These are phyloP conservation scores for Russula sp. DNA, from an alignment of 768 basidiomycete genomes.

Conservation along the genomic window DNA sequence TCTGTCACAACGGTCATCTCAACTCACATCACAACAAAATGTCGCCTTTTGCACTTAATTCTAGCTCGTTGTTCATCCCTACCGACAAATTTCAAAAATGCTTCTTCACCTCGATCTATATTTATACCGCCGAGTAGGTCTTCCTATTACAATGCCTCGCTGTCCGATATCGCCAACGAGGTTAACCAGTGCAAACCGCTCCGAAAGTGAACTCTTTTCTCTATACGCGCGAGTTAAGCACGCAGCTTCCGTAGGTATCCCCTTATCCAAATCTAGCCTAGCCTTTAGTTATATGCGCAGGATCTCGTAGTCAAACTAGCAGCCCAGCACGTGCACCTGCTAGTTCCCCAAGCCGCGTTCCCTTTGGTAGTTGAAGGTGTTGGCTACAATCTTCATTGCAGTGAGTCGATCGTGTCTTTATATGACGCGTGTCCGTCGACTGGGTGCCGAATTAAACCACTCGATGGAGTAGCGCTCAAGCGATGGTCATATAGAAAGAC, in stretches of 20 bases:
- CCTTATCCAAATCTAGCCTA: neutral
- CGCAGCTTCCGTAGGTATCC: neutral
- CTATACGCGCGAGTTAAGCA: neutral
- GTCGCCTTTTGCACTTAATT: too few relatives aligned
- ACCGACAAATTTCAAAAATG: too few relatives aligned
- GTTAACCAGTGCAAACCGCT: neutral
- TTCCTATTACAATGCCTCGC: too few relatives aligned
- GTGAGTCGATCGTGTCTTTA: neutral
- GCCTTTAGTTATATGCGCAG: conserved; percentile 1
- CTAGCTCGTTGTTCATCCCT: too few relatives aligned
- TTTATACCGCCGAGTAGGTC: too few relatives aligned
- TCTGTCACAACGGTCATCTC: too few relatives aligned
- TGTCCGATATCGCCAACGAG: too few relatives aligned
- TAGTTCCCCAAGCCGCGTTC: conserved; percentile 1
- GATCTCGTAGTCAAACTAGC: conserved; percentile 1
- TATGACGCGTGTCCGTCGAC: neutral
- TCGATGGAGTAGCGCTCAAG: neutral
- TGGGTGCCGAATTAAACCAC: neutral
- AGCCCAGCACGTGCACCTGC: neutral
- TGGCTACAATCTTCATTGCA: conserved; percentile 4
- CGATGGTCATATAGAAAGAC: conserved; percentile 10
- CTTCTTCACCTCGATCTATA: too few relatives aligned
- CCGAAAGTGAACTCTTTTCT: neutral
- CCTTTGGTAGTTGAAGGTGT: neutral
- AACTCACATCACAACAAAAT: too few relatives aligned